phyloP scores from a whole-genome alignment of 2,329 filamentous ascomycete species.

The Trichoderma polysporum region DNA sequence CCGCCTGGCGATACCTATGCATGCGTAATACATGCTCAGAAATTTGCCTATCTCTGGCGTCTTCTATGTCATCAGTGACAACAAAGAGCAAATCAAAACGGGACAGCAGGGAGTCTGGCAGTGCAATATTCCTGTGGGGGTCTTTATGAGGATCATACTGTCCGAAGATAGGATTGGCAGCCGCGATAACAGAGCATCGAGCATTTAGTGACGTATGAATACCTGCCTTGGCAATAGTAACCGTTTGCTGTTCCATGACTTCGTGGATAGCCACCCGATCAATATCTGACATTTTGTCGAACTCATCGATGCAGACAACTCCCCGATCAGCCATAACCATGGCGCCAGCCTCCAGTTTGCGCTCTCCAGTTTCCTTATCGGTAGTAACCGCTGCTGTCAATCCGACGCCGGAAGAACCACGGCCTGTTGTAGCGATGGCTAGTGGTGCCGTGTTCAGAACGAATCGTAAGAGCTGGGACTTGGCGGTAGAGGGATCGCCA shows the following conservation, averaged over 20 bases:
- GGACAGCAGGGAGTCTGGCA: slow-evolving; percentile 92
- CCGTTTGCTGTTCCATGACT: slow-evolving; percentile 99
- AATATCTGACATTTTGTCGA: slow-evolving; percentile 99
- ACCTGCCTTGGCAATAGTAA: slow-evolving; percentile 97
- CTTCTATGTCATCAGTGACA: slow-evolving; percentile 97
- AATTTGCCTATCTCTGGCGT: slow-evolving; percentile 82
- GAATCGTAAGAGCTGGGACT: slow-evolving; percentile 96
- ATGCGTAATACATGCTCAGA: slow-evolving; percentile 97
- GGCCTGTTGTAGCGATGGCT: slow-evolving; percentile 94
- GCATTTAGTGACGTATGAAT: slow-evolving; percentile 98
- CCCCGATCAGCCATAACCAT: slow-evolving; percentile 98
- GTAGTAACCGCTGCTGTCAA: slow-evolving; percentile 93
- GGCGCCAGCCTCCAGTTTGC: slow-evolving; percentile 91
- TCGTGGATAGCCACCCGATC: slow-evolving; percentile 98
- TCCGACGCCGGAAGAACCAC: slow-evolving; percentile 96
- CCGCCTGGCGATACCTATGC: slow-evolving; percentile 91
- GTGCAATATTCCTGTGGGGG: slow-evolving; percentile 95
- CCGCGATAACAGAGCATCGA: slow-evolving; percentile 92
- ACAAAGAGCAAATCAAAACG: slow-evolving; percentile 99
- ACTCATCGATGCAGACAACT: slow-evolving; percentile 98
- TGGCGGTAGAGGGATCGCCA: slow-evolving; percentile 95
- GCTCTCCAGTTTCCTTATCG: slow-evolving; percentile 96
- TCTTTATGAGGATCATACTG: slow-evolving; percentile 99
- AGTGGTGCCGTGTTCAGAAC: slow-evolving; percentile 95
- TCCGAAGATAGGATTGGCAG: slow-evolving; percentile 95